These are phyloP conservation scores for Isochrysis galbana DNA, from an alignment of 78 protist species.

Conservation along the genomic window DNA sequence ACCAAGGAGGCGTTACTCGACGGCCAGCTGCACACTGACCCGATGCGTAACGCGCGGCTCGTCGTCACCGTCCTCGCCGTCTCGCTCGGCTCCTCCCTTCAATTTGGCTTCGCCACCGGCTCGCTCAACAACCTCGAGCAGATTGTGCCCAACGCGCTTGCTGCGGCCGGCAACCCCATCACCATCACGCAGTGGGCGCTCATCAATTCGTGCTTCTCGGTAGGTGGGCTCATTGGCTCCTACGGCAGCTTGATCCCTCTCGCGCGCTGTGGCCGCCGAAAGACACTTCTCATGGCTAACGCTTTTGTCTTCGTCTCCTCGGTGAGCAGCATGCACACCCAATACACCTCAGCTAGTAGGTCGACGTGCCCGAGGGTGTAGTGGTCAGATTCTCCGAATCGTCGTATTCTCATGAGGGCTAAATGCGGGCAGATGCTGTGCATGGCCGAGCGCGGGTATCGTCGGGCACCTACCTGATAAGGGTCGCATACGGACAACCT, in stretches of 20 bases:
- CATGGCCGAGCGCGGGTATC: no score
- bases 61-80: neutral
- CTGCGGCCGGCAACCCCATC: neutral
- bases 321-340: neutral
- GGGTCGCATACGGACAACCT: no score
- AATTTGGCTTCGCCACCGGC: conserved; percentile 14
- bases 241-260: neutral
- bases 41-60: no score
- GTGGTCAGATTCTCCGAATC: no score
- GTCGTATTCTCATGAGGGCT: no score
- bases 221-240: conserved; percentile 14
- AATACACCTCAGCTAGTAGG: no score
- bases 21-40: no score
- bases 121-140: neutral
- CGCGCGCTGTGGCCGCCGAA: neutral
- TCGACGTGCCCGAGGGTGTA: no score
- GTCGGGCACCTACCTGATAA: no score
- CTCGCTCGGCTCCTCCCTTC: conserved; percentile 11
- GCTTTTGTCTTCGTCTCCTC: neutral
- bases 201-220: neutral
- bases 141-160: neutral
- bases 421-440: no score
- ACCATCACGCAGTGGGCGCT: neutral
- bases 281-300: neutral
- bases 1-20: no score